Conservation (phyloP, 2,329 filamentous ascomycete species). For the Botrytis galanthina region DNA sequence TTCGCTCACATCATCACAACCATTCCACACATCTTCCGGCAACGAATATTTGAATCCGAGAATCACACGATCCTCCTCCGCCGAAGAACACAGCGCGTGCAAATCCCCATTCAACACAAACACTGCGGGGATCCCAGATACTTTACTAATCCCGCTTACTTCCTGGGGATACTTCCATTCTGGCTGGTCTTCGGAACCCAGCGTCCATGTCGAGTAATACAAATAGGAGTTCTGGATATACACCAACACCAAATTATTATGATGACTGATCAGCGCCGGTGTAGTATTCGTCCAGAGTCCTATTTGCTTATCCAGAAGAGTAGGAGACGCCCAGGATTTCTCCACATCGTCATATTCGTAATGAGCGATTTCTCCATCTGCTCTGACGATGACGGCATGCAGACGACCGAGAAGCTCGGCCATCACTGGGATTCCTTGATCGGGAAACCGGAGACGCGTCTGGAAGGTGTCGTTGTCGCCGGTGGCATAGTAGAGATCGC, state of each 20-base stretch:
- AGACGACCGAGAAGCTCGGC: conserved; percentile 40
- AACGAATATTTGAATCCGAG: conserved; percentile 38
- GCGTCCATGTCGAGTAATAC: conserved; percentile 35
- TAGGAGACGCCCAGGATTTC: conserved; percentile 33
- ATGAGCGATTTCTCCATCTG: conserved; percentile 37
- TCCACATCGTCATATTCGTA: conserved; percentile 39
- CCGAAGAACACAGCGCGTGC: conserved; percentile 38
- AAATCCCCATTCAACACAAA: conserved; percentile 39
- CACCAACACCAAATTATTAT: conserved; percentile 40
- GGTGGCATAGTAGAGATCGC: conserved; percentile 38
- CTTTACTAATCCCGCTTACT: conserved; percentile 33
- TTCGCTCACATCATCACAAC: conserved; percentile 39
- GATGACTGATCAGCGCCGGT: conserved; percentile 39
- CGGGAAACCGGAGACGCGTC: conserved; percentile 34
- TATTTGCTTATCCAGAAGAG: conserved; percentile 28
- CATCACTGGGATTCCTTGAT: conserved; percentile 38
- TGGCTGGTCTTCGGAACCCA: conserved; percentile 27
- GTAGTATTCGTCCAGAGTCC: conserved; percentile 34
- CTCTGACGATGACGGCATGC: conserved; percentile 38
- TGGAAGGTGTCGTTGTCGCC: conserved; percentile 37
- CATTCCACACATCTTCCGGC: conserved; percentile 35
- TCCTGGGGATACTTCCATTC: conserved; percentile 30
- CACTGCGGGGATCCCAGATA: conserved; percentile 37
- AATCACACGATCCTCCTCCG: conserved; percentile 35
- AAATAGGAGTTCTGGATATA: conserved; percentile 36